phyloP scores from a whole-genome alignment of 176 grass and related monocot species.

The Musa troglodytarum region DNA sequence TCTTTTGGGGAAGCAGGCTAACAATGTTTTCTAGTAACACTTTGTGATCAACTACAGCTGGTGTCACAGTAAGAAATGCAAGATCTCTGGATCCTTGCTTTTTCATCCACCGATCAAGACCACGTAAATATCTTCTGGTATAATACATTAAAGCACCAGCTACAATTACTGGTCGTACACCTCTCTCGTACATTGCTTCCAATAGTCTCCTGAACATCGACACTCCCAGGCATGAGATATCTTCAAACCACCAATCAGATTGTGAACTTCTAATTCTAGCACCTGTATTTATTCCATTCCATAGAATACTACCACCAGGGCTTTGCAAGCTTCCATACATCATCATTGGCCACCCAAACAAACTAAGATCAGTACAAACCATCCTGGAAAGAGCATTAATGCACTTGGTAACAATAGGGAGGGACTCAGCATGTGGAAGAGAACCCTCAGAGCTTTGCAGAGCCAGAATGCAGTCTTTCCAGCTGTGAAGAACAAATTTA shows the following conservation, averaged over 20 bases:
- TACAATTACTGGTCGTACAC: conserved; percentile 7
- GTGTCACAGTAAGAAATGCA: neutral
- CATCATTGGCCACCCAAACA: conserved; percentile 23
- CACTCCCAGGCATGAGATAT: conserved; percentile 7
- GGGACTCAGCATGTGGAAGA: neutral
- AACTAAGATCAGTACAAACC: conserved; percentile 16
- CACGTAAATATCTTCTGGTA: conserved; percentile 13
- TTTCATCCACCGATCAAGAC: conserved; percentile 3
- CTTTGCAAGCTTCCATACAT: conserved; percentile 21
- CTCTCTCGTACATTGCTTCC: conserved; percentile 6
- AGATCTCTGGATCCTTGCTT: neutral
- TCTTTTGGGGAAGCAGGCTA: conserved; percentile 9
- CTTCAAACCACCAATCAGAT: conserved; percentile 19
- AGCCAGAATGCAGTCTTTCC: conserved; percentile 18
- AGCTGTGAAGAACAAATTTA: conserved; percentile 13
- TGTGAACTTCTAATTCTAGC: conserved; percentile 15
- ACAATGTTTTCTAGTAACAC: conserved; percentile 5
- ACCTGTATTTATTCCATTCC: conserved; percentile 17
- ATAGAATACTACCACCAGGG: conserved; percentile 16
- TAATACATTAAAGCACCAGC: conserved; percentile 9
- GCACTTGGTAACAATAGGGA: conserved; percentile 8
- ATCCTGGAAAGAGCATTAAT: conserved; percentile 9
- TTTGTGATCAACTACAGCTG: conserved; percentile 11
- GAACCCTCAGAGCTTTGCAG: conserved; percentile 2
- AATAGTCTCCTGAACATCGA: conserved; percentile 10